These are phyloP conservation scores for Nicotiana tomentosiformis DNA, from an alignment of 257 asterid species.

Conservation along the genomic window DNA sequence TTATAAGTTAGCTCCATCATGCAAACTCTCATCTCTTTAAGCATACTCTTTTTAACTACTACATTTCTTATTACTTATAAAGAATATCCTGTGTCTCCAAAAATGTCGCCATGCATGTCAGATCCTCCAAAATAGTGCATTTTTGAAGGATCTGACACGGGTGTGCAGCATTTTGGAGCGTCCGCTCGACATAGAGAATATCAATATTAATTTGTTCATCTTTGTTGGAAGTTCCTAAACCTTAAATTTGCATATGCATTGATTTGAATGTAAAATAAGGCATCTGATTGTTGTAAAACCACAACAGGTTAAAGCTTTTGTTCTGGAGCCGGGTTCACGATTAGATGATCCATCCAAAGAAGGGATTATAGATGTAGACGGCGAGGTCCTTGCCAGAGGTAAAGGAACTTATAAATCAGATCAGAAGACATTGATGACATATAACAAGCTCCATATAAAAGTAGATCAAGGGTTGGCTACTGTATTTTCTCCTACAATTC, in stretches of 20 bases:
- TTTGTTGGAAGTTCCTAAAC: background rate
- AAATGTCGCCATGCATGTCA: no score
- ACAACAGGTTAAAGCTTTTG: slow-evolving; percentile 69
- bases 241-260: background rate
- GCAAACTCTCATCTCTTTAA: background rate
- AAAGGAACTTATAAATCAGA: slow-evolving; percentile 62
- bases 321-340: slow-evolving; percentile 73
- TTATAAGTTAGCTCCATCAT: background rate
- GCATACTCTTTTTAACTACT: background rate
- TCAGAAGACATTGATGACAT: slow-evolving; percentile 62
- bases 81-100: background rate
- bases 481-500: slow-evolving; percentile 48
- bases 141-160: no score
- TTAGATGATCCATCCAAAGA: slow-evolving; percentile 31
- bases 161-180: no score
- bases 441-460: slow-evolving; percentile 49
- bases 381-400: slow-evolving; percentile 75
- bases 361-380: slow-evolving; percentile 41
- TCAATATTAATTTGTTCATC: background rate
- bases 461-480: slow-evolving; percentile 94
- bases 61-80: background rate
- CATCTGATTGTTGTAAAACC: background rate
- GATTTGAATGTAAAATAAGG: background rate
- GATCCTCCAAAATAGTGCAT: no score
- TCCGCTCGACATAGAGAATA: background rate